Base-by-base conservation (phyloP, 768 basidiomycete genomes). In the Phylloporus sp. region DNA sequence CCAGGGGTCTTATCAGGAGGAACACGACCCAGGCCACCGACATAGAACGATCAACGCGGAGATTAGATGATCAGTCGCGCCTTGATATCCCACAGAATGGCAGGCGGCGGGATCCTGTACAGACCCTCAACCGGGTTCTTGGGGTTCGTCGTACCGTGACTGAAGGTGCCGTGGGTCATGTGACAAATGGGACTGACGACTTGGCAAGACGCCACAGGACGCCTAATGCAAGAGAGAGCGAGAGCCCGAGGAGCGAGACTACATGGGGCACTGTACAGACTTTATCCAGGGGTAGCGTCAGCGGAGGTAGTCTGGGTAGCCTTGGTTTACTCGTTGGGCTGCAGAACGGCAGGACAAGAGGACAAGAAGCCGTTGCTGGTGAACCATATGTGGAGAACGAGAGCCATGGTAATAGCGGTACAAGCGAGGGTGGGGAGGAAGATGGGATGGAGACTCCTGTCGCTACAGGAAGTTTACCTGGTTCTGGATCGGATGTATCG, bases 211-310 rank as follows among this genome's bases (percentile, higher is more conserved):
- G 26, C 11, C 56, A 43, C 20, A 58, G 57, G 35, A 32, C 27
- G 15, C 58, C 66, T 1, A 55, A 64, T n/a, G 45, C 43, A 0
- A 46, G 49, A 5, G 62, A 55, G 49, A 23, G 53, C 43, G 66
- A 64, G 22, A 70, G 67, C 9, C 68, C 67, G 10, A 57, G 67
- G 47, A 70, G 67, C 52, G 67, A 64, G 52, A 69, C 69, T 16
- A 71, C 70, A 2, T 71, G 70, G 70, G 70, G 70, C 34, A 71
- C 70, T n/a, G 59, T 69, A 2, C 61, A 56, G 6, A 62, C 71
- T 3, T 47, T 57, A 15, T 59, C 66, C 57, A 22, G 36, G 31
- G 46, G 45, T 36, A 59, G 55, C 46, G 34, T 59, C 38, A 54
- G 53, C 31, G 63, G 54, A 23, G 59, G 56, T 12, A 65, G 65